These are phyloP conservation scores for Flammula alnicola DNA, from an alignment of 1,284 basidiomycete genomes.

Conservation along the genomic window DNA sequence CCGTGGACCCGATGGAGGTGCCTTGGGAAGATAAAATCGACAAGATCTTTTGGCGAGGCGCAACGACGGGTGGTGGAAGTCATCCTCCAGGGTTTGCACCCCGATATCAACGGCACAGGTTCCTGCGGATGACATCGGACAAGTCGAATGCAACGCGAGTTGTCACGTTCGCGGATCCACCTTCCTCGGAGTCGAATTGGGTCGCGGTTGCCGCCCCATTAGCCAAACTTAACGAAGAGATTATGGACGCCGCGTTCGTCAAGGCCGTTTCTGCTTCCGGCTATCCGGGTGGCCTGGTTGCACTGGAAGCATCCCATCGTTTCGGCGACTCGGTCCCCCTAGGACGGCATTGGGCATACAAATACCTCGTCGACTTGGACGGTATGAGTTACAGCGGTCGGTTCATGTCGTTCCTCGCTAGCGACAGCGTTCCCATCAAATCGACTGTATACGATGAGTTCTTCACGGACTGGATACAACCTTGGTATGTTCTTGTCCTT, in stretches of 20 bases:
- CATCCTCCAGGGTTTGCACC: constrained; percentile 84
- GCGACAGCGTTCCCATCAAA: constrained; percentile 89
- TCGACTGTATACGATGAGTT: constrained; percentile 90
- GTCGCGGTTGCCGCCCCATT: constrained; percentile 68
- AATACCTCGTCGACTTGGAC: constrained; percentile 90
- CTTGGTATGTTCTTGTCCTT: constrained; percentile 61
- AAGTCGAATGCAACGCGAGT: constrained; percentile 60
- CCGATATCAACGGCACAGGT: constrained; percentile 90
- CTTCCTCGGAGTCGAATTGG: constrained; percentile 56
- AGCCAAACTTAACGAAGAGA: constrained; percentile 71
- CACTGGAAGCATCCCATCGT: constrained; percentile 70
- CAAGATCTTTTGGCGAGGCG: constrained; percentile 85
- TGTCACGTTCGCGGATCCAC: constrained; percentile 78
- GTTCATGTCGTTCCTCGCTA: constrained; percentile 86
- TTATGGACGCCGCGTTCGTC: constrained; percentile 91
- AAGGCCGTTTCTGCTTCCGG: constrained; percentile 69
- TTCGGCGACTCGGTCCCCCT: constrained; percentile 81
- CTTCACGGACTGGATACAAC: constrained; percentile 84
- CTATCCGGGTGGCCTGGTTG: constrained; percentile 83
- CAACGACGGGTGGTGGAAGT: constrained; percentile 90
- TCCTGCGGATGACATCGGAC: constrained; percentile 81
- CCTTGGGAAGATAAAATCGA: constrained; percentile 81
- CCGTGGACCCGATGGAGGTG: constrained; percentile 81
- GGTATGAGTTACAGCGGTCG: constrained; percentile 95
- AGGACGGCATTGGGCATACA: constrained; percentile 90